phyloP scores from a whole-genome alignment of 2,329 filamentous ascomycete species.

The Penicillium olsonii region DNA sequence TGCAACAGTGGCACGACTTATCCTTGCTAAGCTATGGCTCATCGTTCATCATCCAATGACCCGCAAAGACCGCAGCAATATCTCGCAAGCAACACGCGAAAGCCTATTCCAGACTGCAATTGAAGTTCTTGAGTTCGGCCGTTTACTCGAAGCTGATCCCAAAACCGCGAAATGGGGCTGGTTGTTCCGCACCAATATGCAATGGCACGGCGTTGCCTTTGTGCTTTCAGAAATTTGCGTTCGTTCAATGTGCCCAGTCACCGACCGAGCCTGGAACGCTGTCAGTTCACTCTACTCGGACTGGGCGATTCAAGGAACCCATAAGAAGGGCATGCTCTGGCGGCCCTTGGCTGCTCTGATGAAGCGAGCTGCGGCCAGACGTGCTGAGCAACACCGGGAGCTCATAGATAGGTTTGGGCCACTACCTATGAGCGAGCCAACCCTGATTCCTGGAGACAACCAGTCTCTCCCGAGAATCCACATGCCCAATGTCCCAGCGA shows the following conservation, averaged over 20 bases:
- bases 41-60: constrained; percentile 75
- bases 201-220: constrained; percentile 66
- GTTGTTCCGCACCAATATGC: constrained; percentile 65
- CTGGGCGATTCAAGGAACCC: constrained; percentile 36
- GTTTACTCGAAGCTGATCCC: constrained; percentile 65
- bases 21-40: constrained; percentile 77
- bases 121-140: constrained; percentile 72
- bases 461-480: constrained; percentile 25
- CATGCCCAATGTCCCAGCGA: constrained; percentile 12
- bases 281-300: constrained; percentile 50
- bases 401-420: constrained; percentile 23
- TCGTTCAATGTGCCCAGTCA: constrained; percentile 57
- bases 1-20: constrained; percentile 67
- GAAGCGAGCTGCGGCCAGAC: constrained; percentile 57
- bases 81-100: constrained; percentile 65
- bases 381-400: constrained; percentile 50
- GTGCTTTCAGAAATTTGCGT: constrained; percentile 62
- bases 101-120: constrained; percentile 71
- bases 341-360: constrained; percentile 63
- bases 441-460: constrained; percentile 7
- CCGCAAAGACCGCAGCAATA: constrained; percentile 56
- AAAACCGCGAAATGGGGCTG: constrained; percentile 65
- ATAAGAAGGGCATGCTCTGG: constrained; percentile 63
- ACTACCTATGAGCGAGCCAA: constrained; percentile 3
- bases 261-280: constrained; percentile 62